Conservation (phyloP, 2,329 filamentous ascomycete genomes). For the Exophiala calicioides region DNA sequence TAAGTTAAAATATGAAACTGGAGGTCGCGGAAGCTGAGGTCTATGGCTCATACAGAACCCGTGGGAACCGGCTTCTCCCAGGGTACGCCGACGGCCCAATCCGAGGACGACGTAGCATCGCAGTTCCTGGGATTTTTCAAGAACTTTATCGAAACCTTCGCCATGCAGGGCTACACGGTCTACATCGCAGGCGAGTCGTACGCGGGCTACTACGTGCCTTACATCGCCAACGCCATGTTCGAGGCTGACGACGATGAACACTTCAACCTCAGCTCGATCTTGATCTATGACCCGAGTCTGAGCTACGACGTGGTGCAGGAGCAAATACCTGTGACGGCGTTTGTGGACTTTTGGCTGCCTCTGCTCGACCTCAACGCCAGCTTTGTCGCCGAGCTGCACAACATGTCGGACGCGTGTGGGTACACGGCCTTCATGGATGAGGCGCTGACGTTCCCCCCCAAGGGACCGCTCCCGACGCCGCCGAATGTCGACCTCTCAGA, state of each 20-base stretch:
- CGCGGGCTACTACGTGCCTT: conserved; percentile 67
- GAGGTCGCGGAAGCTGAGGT: no score
- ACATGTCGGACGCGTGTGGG: conserved; percentile 47
- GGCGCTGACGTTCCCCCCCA: conserved; percentile 67
- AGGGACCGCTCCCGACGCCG: conserved; percentile 58
- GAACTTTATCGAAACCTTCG: conserved; percentile 73
- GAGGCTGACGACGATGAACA: conserved; percentile 65
- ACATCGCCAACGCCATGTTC: conserved; percentile 72
- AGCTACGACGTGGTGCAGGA: conserved; percentile 55
- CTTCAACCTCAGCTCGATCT: conserved; percentile 67
- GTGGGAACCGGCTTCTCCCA: conserved; percentile 68
- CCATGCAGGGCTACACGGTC: conserved; percentile 66
- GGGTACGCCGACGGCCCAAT: conserved; percentile 63
- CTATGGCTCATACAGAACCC: conserved; percentile 29
- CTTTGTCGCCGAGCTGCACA: conserved; percentile 44
- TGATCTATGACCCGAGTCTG: conserved; percentile 72
- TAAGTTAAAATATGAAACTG: background rate
- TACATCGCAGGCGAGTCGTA: conserved; percentile 62
- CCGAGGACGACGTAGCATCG: conserved; percentile 67
- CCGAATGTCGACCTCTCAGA: conserved; percentile 49
- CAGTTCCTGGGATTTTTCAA: conserved; percentile 78
- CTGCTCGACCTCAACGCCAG: conserved; percentile 49
- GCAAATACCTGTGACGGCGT: conserved; percentile 47
- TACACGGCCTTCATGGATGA: conserved; percentile 50
- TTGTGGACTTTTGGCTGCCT: conserved; percentile 44